Conservation (phyloP, 352 stramenopile genomes). For the Phytophthora sansomeana region DNA sequence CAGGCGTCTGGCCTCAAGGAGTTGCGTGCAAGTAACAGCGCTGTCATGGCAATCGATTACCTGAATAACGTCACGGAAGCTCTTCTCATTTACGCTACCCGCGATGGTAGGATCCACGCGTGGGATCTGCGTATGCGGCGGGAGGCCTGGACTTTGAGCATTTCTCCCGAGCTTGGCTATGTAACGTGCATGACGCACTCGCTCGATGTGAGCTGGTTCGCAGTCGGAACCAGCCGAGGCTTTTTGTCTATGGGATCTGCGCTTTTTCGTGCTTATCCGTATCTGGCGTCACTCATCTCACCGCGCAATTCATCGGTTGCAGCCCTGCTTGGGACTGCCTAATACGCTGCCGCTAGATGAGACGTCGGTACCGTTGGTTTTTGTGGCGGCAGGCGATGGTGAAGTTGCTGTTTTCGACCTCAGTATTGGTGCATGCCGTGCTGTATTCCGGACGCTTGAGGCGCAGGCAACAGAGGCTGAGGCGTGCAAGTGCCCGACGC, state of each 20-base stretch:
- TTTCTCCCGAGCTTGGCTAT: slow-evolving; percentile 95
- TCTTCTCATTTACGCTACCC: slow-evolving; percentile 95
- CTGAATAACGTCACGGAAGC: slow-evolving; percentile 96
- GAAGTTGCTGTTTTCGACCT: slow-evolving; percentile 92
- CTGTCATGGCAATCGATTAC: slow-evolving; percentile 95
- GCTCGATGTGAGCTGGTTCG: slow-evolving; percentile 95
- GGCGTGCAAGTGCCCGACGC: slow-evolving; percentile 73
- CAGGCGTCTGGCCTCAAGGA: slow-evolving; percentile 78
- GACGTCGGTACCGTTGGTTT: slow-evolving; percentile 91
- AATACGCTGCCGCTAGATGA: slow-evolving; percentile 78
- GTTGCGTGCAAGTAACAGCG: slow-evolving; percentile 86
- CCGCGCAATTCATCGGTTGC: slow-evolving; percentile 90
- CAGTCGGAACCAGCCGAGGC: slow-evolving; percentile 94
- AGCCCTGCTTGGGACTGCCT: slow-evolving; percentile 83
- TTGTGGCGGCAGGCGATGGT: slow-evolving; percentile 94
- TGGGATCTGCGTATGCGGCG: slow-evolving; percentile 93
- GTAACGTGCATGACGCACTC: slow-evolving; percentile 96
- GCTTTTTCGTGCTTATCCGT: slow-evolving; percentile 95
- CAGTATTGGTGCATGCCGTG: slow-evolving; percentile 90
- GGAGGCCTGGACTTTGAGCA: slow-evolving; percentile 93
- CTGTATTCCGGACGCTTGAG: slow-evolving; percentile 93
- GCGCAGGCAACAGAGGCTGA: slow-evolving; percentile 79
- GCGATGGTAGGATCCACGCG: slow-evolving; percentile 87
- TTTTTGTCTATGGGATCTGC: slow-evolving; percentile 98
- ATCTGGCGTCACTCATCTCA: slow-evolving; percentile 97